Evolutionary conservation across 2,329 filamentous ascomycete species (phyloP), one percentile per base, ranked within the genome.

Genomic region (Fusarium transvaalense): DNA sequence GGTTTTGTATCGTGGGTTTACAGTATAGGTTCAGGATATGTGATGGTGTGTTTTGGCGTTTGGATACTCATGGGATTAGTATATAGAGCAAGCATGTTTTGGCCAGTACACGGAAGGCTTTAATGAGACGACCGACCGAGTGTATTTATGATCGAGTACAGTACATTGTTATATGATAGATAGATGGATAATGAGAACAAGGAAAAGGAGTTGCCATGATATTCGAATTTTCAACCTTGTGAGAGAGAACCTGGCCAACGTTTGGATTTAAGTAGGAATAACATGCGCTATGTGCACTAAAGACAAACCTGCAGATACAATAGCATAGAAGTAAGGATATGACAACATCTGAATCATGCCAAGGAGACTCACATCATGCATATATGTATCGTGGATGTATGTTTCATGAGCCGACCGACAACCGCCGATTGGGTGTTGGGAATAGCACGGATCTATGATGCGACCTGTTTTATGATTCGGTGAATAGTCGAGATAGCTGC

Each of bases 341-440:
- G 5, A n/a, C 5, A 10, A 31, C 17, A 6, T 12, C 29, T 58
- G 23, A 25, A 25, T 25, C 55, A 58, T 58, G 27, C 41, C n/a
- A 35, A 38, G 21, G 19, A 34, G 27, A 37, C 17, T 25, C 32
- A 15, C 9, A 7, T 27, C 10, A 15, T 19, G 17, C 13, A 41
- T 14, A 17, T 21, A 41, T 13, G 9, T 29, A 31, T 63, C 39
- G 10, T 19, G 14, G 23, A 38, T 12, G 17, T 38, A 17, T 38
- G 23, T 50, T 37, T 64, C 50, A 65, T 64, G 60, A 65, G 61
- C 61, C 60, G 61, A 35, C 58, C 59, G 60, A 64, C n/a, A 37
- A 32, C 57, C 45, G 61, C 61, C 61, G 61, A 64, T 64, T 32
- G 61, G 60, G 43, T 27, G 51, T 52, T 27, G 31, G 35, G 37